These are phyloP conservation scores for Taphrina wiesneri DNA, from an alignment of 1,139 yeast species.

Conservation along the genomic window DNA sequence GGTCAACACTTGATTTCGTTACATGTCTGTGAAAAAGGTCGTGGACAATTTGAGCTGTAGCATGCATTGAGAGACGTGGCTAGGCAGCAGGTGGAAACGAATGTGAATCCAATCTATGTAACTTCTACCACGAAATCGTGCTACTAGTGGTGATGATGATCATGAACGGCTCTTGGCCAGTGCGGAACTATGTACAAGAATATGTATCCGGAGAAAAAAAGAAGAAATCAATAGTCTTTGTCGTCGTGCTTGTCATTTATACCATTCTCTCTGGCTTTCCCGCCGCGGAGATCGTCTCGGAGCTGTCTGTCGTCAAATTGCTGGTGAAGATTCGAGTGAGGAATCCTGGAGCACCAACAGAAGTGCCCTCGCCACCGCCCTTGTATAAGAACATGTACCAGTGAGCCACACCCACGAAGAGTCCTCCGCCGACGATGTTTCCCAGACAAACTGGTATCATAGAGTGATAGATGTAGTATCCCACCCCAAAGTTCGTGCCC, in stretches of 20 bases:
- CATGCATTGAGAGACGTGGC: neutral
- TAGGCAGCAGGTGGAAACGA: neutral
- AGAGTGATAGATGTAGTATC: constrained; percentile 67
- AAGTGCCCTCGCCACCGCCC: constrained; percentile 19
- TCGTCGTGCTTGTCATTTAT: neutral
- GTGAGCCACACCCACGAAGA: constrained; percentile 38
- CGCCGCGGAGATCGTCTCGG: neutral
- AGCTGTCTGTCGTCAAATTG: neutral
- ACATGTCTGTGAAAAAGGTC: neutral
- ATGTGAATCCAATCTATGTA: neutral
- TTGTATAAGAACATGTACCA: constrained; percentile 38
- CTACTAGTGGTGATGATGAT: neutral
- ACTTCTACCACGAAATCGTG: no score
- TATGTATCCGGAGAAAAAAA: neutral
- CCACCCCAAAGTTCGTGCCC: constrained; percentile 63
- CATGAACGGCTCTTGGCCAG: neutral
- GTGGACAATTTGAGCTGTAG: neutral
- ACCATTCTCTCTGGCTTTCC: neutral
- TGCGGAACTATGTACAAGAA: neutral
- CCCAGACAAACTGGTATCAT: constrained; percentile 39
- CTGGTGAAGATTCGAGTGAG: constrained; percentile 9
- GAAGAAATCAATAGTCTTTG: neutral
- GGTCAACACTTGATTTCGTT: constrained; percentile 17
- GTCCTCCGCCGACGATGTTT: constrained; percentile 39
- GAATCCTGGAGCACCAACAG: constrained; percentile 23